A percentile compares a stretch with the other conserved stretches of the same genome.
Conservation (phyloP, 139 green algal genomes). For the Trebouxia sp. region DNA sequence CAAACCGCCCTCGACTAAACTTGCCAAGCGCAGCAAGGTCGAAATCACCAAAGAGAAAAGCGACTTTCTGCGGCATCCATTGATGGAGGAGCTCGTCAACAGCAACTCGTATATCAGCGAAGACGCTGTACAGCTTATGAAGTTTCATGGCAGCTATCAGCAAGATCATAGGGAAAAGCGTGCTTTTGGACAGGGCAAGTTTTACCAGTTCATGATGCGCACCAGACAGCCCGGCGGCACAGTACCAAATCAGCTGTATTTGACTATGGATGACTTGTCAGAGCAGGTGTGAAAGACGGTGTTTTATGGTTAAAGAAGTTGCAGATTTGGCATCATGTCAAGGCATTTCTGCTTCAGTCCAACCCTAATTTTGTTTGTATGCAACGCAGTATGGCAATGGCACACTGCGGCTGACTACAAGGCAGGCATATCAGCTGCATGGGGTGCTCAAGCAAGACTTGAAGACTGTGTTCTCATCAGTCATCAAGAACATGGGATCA, state of each 20-base stretch:
- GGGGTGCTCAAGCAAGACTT: constrained; percentile 98
- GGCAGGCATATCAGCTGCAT: constrained; percentile 99
- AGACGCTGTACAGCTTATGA: constrained; percentile 96
- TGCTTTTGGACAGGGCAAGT: constrained; percentile 89
- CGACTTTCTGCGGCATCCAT: constrained; percentile 95
- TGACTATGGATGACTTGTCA: constrained; percentile 97
- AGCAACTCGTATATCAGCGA: constrained; percentile 84
- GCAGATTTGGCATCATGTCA: neutral
- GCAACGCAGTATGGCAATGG: constrained; percentile 92
- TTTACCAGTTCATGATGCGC: constrained; percentile 99
- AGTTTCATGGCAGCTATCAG: constrained; percentile 99
- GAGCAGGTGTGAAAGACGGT: constrained; percentile 72
- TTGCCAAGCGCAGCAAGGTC: constrained; percentile 62
- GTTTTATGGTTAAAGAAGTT: neutral
- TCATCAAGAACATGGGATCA: constrained; percentile 99
- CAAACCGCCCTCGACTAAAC: constrained; percentile 68
- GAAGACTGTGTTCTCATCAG: constrained; percentile 98
- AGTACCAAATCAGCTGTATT: constrained; percentile 96
- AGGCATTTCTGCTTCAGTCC: neutral
- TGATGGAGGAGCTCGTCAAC: constrained; percentile 94
- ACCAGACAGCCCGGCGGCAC: constrained; percentile 89
- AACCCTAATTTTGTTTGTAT: neutral
- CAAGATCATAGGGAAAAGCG: constrained; percentile 97
- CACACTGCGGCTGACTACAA: constrained; percentile 96
- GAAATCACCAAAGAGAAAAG: constrained; percentile 97